Evolutionary conservation across 768 basidiomycete genomes (phyloP).

Genomic region (Dacryopinax primogenitus): DNA sequence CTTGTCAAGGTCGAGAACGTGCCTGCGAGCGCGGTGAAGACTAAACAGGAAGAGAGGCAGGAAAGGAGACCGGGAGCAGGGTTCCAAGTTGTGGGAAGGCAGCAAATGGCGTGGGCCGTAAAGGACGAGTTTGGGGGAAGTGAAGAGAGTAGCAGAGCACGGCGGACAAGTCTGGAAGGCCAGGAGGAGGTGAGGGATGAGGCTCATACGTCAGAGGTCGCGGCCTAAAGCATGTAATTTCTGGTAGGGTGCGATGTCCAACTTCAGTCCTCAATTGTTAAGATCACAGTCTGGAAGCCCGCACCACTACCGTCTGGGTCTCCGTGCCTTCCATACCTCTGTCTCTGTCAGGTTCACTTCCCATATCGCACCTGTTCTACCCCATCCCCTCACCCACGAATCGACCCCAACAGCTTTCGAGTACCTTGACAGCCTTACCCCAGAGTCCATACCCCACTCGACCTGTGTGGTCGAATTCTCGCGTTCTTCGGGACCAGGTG

Average conservation of each 20-base stretch:
- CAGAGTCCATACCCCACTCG: neutral
- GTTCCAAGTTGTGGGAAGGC: slow-evolving; percentile 38
- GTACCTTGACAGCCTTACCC: neutral
- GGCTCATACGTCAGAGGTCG: neutral
- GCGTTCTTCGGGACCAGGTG: neutral
- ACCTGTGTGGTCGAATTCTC: neutral
- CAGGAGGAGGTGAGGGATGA: slow-evolving; percentile 5
- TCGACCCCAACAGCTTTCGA: neutral
- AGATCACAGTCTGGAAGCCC: neutral
- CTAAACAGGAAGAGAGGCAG: slow-evolving; percentile 52
- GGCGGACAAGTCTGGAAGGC: neutral
- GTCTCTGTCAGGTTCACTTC: neutral
- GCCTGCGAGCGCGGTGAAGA: slow-evolving; percentile 48
- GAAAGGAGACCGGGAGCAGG: slow-evolving; percentile 57
- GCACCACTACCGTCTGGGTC: neutral
- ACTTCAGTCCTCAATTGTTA: neutral
- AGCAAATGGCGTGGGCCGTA: neutral
- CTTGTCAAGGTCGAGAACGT: slow-evolving; percentile 82
- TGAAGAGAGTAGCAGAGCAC: neutral
- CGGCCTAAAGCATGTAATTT: slow-evolving; percentile 1
- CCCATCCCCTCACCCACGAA: neutral
- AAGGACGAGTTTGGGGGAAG: neutral
- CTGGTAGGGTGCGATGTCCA: neutral
- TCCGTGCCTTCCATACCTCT: neutral
- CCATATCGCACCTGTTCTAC: neutral